phyloP scores from a whole-genome alignment of 257 asterid genomes.

The Gentiana macrophylla region DNA sequence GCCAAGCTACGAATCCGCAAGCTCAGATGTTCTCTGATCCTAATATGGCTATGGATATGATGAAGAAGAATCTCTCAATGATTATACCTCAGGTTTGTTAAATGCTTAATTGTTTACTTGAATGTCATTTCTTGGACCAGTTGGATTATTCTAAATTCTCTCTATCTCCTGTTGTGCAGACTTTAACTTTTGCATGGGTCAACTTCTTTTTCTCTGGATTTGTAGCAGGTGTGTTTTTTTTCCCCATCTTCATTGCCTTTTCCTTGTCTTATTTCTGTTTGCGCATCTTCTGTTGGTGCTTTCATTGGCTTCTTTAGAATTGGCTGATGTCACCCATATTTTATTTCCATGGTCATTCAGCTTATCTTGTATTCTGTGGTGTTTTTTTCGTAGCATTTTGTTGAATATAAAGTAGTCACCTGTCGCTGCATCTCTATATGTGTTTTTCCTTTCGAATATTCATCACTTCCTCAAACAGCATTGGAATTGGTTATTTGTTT shows the following conservation, averaged over 20 bases:
- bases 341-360: neutral
- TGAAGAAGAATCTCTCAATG: constrained; percentile 94
- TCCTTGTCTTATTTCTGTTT: too few species aligned
- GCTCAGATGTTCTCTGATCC: constrained; percentile 99
- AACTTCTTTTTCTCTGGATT: constrained; percentile 98
- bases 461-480: neutral
- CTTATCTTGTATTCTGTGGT: neutral
- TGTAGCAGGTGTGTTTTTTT: constrained; percentile 63
- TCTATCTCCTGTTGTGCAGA: constrained; percentile 36
- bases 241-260: constrained; percentile 7
- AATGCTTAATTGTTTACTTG: constrained; percentile 9
- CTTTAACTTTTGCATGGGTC: constrained; percentile 94
- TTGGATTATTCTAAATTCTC: constrained; percentile 9
- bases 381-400: neutral
- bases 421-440: neutral
- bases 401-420: neutral
- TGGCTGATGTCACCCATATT: neutral
- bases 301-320: too few species aligned
- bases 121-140: constrained; percentile 6
- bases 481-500: neutral
- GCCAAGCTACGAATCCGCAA: constrained; percentile 81
- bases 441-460: neutral
- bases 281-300: constrained; percentile 5
- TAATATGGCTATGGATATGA: constrained; percentile 98
- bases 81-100: constrained; percentile 79